Evolutionary conservation across 2,329 filamentous ascomycete species (phyloP).

Genomic region (Teratosphaeria pseudoeucalypti): DNA sequence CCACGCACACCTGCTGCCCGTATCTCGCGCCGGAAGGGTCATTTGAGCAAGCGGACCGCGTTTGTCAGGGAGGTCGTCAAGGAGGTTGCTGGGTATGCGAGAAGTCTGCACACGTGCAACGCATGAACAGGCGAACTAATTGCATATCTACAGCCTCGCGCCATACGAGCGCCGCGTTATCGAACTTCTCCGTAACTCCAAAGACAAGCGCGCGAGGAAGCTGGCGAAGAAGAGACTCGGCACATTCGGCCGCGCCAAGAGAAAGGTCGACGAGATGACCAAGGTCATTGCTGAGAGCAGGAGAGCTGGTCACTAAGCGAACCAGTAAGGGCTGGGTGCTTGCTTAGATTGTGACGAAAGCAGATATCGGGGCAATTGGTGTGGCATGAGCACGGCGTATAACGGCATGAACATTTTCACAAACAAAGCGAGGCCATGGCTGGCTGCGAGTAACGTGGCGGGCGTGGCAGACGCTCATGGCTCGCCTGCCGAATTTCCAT

Average conservation of each 20-base stretch:
- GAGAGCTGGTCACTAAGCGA: slow-evolving; percentile 56
- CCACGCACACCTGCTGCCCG: slow-evolving; percentile 39
- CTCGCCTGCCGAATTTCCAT: neutral
- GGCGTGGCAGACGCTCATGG: neutral
- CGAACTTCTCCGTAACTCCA: slow-evolving; percentile 96
- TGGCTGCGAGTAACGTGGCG: neutral
- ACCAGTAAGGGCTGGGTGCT: neutral
- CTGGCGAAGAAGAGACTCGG: slow-evolving; percentile 99
- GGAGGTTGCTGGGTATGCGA: slow-evolving; percentile 82
- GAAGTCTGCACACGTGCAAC: neutral
- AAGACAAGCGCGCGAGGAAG: slow-evolving; percentile 98
- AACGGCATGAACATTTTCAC: neutral
- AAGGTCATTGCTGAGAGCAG: slow-evolving; percentile 95
- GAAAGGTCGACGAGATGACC: slow-evolving; percentile 98
- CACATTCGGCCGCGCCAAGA: slow-evolving; percentile 97
- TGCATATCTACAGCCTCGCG: slow-evolving; percentile 27
- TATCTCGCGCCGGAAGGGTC: slow-evolving; percentile 71
- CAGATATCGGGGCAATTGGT: neutral
- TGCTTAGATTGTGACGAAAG: neutral
- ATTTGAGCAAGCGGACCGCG: slow-evolving; percentile 89
- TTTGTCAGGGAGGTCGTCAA: slow-evolving; percentile 97
- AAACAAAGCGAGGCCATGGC: neutral
- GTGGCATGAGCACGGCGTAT: neutral
- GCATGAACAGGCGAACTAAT: slow-evolving; percentile 2
- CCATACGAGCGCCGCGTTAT: slow-evolving; percentile 91